Base-by-base conservation (phyloP, 805 yeast genomes). In the Torulaspora indica region DNA sequence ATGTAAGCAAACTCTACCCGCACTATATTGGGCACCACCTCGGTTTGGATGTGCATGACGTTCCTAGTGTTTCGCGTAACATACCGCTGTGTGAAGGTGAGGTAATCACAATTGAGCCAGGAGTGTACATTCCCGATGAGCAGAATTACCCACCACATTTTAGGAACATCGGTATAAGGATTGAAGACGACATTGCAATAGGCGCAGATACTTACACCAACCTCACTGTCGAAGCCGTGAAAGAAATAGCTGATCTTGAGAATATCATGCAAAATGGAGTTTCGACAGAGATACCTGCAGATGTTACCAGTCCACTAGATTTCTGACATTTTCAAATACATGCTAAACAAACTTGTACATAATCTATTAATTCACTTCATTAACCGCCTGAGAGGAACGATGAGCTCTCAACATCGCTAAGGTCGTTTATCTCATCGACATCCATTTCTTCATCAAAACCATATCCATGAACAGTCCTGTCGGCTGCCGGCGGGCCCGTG, bases 1-100 rank as follows among this genome's bases (percentile, higher is more conserved):
- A 81, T 40, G 71, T 76, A 5, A 72, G 80, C 35, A 66, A 74
- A 30, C 58, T 78, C 29, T 93, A 90, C 60, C 98, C 98, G 0
- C 99, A 93, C 64, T 89, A 86, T 61, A 82, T 93, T 53, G 98
- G 98, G 5, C 99, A 93, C 64, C 89, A 93, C 58, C 70, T 93
- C 30, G 99, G 99, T 0, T 68, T 93, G 28, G 98, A 90, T 57
- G 85, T 90, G 20, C 96, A 87, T 65, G 96, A 87, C 59, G 72
- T 79, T 29, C 95, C 95, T 4, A 64, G 72, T 2, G 73, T 72
- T 31, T 75, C 91, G 3, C 73, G 88, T 50, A 70, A 69, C 43
- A 71, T 73, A 17, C 68, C 68, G 25, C 61, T 93, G 37, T 66
- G 66, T 36, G 69, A 71, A 15, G 90, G 90, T 17, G 95, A 88